Evolutionary conservation across 106 monocot species (phyloP), one percentile per base, ranked within the genome.

Genomic region (Allium cepa): DNA sequence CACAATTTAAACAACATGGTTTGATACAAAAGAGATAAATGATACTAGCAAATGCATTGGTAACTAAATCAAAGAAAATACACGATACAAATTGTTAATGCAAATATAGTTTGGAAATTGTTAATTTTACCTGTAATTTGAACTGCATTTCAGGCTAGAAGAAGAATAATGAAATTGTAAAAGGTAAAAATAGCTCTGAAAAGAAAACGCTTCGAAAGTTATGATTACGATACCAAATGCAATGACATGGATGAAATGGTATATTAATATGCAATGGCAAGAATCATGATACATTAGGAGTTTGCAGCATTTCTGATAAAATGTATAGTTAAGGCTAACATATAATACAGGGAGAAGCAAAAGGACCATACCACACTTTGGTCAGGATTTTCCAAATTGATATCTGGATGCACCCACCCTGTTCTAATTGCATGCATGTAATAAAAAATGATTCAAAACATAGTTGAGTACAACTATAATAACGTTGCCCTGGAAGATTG

Each of bases 371-470:
- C 96, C 84, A 97, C 80, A 74, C 69, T 80, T 68, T 87, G 58
- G 63, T 89, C 96, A 15, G 96, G 96, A 57, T 92, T 92, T 56
- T 97, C 96, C 56, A 97, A 83, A 71, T 97, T 97, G 58, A 97
- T 75, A 72, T 97, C 92, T 49, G 96, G 96, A 82, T 97, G 96
- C 17, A 97, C 80, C 82, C 84, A 89, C 10, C 96, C 92, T 28
- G 86, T 97, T 68, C 89, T 79, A 66, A 97, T 97, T 70, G 96
- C 96, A 88, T 97, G 73, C 72, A 87, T 14, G 28, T 55, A 50
- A 15, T 13, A 63, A 50, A 65, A 36, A 10, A 77, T 48, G 46
- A 27, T 57, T 16, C 14, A 49, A 17, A 4, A 64, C 7, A 18
- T 64, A 64, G 16, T 9, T 5, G 63, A 14, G 26, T 28, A 28